Base-by-base conservation (phyloP, 2,329 filamentous ascomycete species). In the Hypomyces rosellus region DNA sequence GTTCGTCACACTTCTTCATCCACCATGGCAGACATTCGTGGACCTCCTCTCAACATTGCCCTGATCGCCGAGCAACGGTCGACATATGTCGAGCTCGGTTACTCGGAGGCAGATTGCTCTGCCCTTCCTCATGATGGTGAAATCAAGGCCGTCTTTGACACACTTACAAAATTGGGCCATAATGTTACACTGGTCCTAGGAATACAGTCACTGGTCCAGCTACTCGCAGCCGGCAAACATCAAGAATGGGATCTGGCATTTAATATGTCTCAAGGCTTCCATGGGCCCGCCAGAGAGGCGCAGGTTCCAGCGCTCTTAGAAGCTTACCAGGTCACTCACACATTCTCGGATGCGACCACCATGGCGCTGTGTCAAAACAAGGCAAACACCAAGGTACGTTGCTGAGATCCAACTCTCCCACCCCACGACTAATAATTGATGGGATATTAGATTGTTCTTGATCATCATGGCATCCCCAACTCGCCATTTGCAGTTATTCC, bases 291-390 rank as follows among this genome's bases (percentile, higher is more conserved):
- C 11, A 48, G 49, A 16, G 49, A 52, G 34, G 40, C 49, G 18
- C 49, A 52, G 13, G 49, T 48, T 6, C 49, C 49, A 38, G 45
- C 45, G 4, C 36, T 52, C 15, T 34, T 52, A 34, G 49, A 52
- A 36, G 49, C 49, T 4, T 52, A 48, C 45, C 25, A 43, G 34
- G 20, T 52, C 20, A 39, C 45, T 14, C 42, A 38, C 25, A 52
- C 49, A 16, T 52, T 52, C 13, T 48, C 45, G 1, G 40, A 45
- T 39, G 49, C 49, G 13, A 45, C 49, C 9, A 52, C 49, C 30
- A 52, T 52, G 49, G 49, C 49, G 6, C 20, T 48, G n/a, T 52
- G 49, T 36, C 45, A 48, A 37, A 52, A 52, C 34, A 52, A 52
- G 33, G 49, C 33, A 34, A 33, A 37, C 33, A 48, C 49, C 44